These are phyloP conservation scores for Leccinum subgranulosum DNA, from an alignment of 768 basidiomycete species.

Conservation along the genomic window DNA sequence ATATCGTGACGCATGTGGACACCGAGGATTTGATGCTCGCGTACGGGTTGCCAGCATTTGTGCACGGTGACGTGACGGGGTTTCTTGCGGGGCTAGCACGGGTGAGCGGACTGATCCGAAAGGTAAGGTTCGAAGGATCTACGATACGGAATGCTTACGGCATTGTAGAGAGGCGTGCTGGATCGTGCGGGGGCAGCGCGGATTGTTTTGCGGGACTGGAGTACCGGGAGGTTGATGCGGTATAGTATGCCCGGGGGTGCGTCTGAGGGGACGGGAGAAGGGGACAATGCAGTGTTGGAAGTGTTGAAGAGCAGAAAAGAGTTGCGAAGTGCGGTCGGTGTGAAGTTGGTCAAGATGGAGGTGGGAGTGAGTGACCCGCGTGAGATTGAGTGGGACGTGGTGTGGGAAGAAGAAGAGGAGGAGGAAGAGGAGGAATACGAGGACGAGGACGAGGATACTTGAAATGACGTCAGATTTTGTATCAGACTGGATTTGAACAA, in stretches of 20 bases:
- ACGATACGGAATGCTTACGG: constrained; percentile 8
- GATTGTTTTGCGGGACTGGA: constrained; percentile 84
- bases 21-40: constrained; percentile 86
- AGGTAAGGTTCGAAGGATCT: constrained; percentile 42
- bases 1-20: constrained; percentile 66
- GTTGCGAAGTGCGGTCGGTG: constrained; percentile 48
- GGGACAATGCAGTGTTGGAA: constrained; percentile 50
- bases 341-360: constrained; percentile 57
- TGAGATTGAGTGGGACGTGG: constrained; percentile 37
- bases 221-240: constrained; percentile 64
- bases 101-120: constrained; percentile 70
- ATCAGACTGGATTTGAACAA: constrained; percentile 21
- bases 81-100: constrained; percentile 81
- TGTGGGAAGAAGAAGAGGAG: constrained; percentile 38
- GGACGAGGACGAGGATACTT: neutral
- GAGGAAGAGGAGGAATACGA: constrained; percentile 30
- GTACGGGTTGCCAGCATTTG: constrained; percentile 80
- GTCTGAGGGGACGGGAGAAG: constrained; percentile 16
- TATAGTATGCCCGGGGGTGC: constrained; percentile 57
- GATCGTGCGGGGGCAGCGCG: constrained; percentile 77
- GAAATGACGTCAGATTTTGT: constrained; percentile 22
- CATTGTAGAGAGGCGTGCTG: constrained; percentile 58
- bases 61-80: constrained; percentile 58
- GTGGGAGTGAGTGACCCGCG: constrained; percentile 40
- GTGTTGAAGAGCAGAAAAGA: constrained; percentile 58